phyloP scores from a whole-genome alignment of 352 stramenopile genomes.

The Phytophthora sojae region DNA sequence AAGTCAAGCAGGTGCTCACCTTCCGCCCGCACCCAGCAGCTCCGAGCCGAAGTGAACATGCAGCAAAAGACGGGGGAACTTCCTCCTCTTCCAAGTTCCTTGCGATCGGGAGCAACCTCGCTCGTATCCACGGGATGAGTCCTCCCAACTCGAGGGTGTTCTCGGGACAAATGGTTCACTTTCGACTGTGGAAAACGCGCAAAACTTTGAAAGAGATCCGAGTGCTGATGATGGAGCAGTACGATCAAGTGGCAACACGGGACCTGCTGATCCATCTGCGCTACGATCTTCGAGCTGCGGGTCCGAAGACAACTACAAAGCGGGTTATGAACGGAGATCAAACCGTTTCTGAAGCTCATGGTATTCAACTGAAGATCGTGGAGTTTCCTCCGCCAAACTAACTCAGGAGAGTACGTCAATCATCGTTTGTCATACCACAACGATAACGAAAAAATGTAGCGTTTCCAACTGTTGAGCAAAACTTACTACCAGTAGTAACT shows the following conservation, averaged over 20 bases:
- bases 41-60: slow-evolving; percentile 9
- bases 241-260: slow-evolving; percentile 18
- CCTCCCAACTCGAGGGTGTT: slow-evolving; percentile 22
- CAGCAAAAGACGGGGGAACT: slow-evolving; percentile 5
- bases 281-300: slow-evolving; percentile 16
- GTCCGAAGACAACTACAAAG: neutral
- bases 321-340: slow-evolving; percentile 37
- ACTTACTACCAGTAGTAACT: no score
- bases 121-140: slow-evolving; percentile 20
- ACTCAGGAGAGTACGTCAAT: slow-evolving; percentile 29
- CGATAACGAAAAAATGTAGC: no score
- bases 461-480: no score
- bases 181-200: slow-evolving; percentile 37
- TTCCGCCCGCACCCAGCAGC: slow-evolving; percentile 19
- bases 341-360: slow-evolving; percentile 24
- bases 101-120: slow-evolving; percentile 40
- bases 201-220: slow-evolving; percentile 30
- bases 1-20: slow-evolving; percentile 26
- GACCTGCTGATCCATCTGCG: slow-evolving; percentile 37
- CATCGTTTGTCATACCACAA: slow-evolving; percentile 9
- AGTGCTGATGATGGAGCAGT: slow-evolving; percentile 35
- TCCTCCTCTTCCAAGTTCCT: slow-evolving; percentile 28
- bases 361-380: slow-evolving; percentile 35
- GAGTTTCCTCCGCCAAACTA: slow-evolving; percentile 33
- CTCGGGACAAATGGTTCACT: slow-evolving; percentile 38